phyloP scores from a whole-genome alignment of 805 yeast genomes.

The Kazachstania taianensis region DNA sequence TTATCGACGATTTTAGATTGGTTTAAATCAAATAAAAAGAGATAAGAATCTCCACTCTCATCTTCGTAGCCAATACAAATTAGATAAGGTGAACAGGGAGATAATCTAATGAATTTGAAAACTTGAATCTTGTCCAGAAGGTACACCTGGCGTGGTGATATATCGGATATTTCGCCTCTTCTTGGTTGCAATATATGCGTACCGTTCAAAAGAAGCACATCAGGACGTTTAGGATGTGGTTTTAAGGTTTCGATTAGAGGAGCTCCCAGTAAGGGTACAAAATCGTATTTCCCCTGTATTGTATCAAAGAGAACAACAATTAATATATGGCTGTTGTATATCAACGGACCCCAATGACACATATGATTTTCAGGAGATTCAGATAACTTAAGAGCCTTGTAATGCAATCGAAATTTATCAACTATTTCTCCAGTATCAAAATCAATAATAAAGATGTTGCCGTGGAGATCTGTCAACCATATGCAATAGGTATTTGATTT shows the following conservation, averaged over 20 bases:
- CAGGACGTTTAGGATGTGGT: too few species aligned
- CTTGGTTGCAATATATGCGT: too few species aligned
- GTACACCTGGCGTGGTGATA: too few species aligned
- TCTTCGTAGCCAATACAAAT: constrained; percentile 2
- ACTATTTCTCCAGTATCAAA: constrained; percentile 1
- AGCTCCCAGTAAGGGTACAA: too few species aligned
- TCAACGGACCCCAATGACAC: neutral
- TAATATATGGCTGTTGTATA: neutral
- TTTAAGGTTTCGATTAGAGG: too few species aligned
- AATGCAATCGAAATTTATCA: constrained; percentile 5
- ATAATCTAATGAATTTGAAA: constrained; percentile 2
- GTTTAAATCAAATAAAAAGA: constrained; percentile 12
- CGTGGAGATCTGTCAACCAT: constrained; percentile 14
- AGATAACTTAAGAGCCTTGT: constrained; percentile 1
- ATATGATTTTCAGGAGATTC: neutral
- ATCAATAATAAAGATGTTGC: constrained; percentile 11
- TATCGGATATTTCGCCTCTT: too few species aligned
- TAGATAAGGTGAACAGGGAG: constrained; percentile 1
- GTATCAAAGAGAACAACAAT: neutral
- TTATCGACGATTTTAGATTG: constrained; percentile 3
- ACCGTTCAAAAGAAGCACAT: too few species aligned
- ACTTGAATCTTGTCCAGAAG: too few species aligned
- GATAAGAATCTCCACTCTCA: constrained; percentile 4
- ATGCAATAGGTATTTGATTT: constrained; percentile 2
- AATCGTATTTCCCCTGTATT: neutral